Conservation (phyloP, 805 yeast genomes). For the Nakazawaea pomicola region DNA sequence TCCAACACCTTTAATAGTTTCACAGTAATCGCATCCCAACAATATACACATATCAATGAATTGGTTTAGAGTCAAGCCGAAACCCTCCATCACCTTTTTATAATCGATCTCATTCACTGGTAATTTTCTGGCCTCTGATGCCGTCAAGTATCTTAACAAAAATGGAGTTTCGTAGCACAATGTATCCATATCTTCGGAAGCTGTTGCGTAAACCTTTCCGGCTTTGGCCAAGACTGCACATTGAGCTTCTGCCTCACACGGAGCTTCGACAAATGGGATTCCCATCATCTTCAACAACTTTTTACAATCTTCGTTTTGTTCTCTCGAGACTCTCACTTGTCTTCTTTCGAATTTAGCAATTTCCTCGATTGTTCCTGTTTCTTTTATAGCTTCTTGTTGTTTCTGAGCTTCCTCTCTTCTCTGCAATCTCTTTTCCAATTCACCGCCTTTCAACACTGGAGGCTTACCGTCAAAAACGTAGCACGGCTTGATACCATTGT, state of each 20-base stretch:
- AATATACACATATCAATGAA: conserved; percentile 90
- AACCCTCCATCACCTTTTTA: conserved; percentile 62
- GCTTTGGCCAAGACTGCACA: conserved; percentile 88
- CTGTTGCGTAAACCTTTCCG: conserved; percentile 95
- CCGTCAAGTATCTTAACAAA: conserved; percentile 83
- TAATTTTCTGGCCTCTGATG: conserved; percentile 88
- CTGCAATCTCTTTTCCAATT: conserved; percentile 77
- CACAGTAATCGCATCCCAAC: conserved; percentile 96
- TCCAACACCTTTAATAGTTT: conserved; percentile 91
- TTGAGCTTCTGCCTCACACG: conserved; percentile 98
- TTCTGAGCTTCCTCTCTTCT: conserved; percentile 81
- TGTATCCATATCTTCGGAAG: conserved; percentile 99
- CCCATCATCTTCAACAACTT: conserved; percentile 83
- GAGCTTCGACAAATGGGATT: conserved; percentile 88
- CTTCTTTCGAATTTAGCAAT: conserved; percentile 75
- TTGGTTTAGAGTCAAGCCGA: conserved; percentile 65
- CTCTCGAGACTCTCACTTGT: conserved; percentile 80
- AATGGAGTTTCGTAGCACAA: conserved; percentile 85
- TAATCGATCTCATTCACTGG: conserved; percentile 84
- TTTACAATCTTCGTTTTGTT: conserved; percentile 94
- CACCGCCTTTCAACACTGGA: conserved; percentile 90
- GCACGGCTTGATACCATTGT: conserved; percentile 91
- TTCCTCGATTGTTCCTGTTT: conserved; percentile 76
- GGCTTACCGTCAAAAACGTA: conserved; percentile 98
- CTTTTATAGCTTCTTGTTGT: conserved; percentile 68